Conservation (phyloP, 1,139 yeast genomes). For the Scheffersomyces insectosa region DNA sequence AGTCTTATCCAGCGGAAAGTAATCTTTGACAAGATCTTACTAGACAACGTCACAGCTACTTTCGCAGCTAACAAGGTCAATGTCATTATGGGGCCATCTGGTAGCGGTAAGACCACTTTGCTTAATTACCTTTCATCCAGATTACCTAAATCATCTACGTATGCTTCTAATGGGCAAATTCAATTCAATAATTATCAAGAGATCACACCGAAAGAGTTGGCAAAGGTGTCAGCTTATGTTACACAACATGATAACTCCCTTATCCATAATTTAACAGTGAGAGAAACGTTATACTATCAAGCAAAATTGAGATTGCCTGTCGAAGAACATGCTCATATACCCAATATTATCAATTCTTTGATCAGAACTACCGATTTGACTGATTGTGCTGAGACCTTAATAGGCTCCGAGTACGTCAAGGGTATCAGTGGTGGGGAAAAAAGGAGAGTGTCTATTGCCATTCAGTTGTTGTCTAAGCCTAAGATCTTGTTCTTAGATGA, state of each 20-base stretch:
- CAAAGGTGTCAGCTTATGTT: conserved; percentile 21
- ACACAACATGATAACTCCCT: conserved; percentile 25
- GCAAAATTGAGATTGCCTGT: conserved; percentile 23
- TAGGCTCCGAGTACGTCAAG: conserved; percentile 20
- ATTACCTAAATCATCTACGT: conserved; percentile 12
- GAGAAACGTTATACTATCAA: conserved; percentile 26
- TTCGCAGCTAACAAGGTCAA: conserved; percentile 20
- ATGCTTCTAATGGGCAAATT: conserved; percentile 14
- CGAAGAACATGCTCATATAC: conserved; percentile 16
- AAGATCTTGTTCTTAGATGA: conserved; percentile 26
- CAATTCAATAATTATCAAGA: conserved; percentile 14
- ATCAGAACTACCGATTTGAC: conserved; percentile 21
- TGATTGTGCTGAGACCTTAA: conserved; percentile 27
- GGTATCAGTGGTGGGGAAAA: conserved; percentile 30
- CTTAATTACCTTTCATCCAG: conserved; percentile 21
- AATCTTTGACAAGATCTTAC: conserved; percentile 9
- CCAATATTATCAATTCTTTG: conserved; percentile 14
- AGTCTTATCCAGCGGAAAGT: conserved; percentile 3
- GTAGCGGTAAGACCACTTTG: conserved; percentile 27
- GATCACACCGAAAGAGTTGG: conserved; percentile 15
- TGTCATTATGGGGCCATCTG: conserved; percentile 30
- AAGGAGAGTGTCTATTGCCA: conserved; percentile 25
- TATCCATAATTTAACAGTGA: conserved; percentile 23
- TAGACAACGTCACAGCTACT: conserved; percentile 17
- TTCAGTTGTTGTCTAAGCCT: conserved; percentile 25